Evolutionary conservation across 306 rosid species (phyloP).

Genomic region (Morella rubra): DNA sequence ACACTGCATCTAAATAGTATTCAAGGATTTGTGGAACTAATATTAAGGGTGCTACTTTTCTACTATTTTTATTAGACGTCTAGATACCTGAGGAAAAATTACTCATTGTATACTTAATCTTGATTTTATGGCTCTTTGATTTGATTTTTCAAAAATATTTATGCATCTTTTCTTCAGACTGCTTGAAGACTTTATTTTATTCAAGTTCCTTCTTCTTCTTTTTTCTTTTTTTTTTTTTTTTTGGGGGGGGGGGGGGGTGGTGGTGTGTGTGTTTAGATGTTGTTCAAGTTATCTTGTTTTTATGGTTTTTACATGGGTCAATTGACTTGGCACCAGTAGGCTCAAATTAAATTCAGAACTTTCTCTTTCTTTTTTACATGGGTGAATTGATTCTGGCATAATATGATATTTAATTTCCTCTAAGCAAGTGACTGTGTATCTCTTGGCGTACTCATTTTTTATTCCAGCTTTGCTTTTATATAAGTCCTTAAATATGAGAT

Average conservation of each 20-base stretch:
- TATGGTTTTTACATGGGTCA: no score
- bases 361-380: no score
- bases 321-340: no score
- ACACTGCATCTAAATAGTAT: no score
- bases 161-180: background rate
- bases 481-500: background rate
- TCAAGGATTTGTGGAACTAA: background rate
- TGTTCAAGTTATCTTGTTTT: no score
- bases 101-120: background rate
- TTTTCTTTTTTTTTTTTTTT: background rate
- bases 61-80: background rate
- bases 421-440: background rate
- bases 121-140: background rate
- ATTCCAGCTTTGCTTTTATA: background rate
- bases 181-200: background rate
- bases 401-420: background rate
- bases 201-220: background rate
- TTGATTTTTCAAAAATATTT: background rate
- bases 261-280: no score
- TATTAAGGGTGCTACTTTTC: background rate
- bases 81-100: background rate
- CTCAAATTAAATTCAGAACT: no score
- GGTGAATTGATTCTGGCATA: background rate
- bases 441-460: background rate
- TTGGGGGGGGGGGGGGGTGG: no score